These are phyloP conservation scores for Coemansia sp. DNA, from an alignment of 192 early-diverging fungal species.

Conservation along the genomic window DNA sequence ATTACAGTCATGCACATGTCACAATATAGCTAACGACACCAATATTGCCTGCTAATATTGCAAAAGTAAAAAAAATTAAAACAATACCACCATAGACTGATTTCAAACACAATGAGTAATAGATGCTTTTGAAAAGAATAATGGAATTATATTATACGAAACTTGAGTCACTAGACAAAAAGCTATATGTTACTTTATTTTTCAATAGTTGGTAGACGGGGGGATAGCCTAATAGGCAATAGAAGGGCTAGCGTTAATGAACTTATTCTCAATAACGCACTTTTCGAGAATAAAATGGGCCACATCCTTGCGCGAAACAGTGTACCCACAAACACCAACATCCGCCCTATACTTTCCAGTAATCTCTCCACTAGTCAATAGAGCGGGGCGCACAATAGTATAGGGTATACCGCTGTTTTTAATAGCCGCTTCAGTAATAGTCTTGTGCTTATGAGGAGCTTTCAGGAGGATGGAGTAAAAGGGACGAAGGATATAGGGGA, in stretches of 20 bases:
- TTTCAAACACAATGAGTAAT: too few species aligned
- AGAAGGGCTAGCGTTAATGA: slow-evolving; percentile 21
- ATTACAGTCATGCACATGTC: too few species aligned
- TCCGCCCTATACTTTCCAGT: slow-evolving; percentile 35
- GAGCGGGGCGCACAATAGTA: slow-evolving; percentile 47
- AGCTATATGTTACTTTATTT: too few species aligned
- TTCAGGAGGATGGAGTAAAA: slow-evolving; percentile 13
- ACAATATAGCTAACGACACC: too few species aligned
- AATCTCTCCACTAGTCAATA: slow-evolving; percentile 34
- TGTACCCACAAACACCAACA: slow-evolving; percentile 36
- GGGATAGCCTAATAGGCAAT: slow-evolving; percentile 13
- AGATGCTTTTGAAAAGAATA: too few species aligned
- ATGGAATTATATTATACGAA: too few species aligned
- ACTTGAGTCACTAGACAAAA: too few species aligned
- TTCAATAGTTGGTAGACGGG: neutral
- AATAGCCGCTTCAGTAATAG: slow-evolving; percentile 17
- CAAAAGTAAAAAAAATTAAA: slow-evolving; percentile 6
- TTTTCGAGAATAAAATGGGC: slow-evolving; percentile 48
- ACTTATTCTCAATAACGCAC: slow-evolving; percentile 35
- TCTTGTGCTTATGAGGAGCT: slow-evolving; percentile 32
- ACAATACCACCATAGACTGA: too few species aligned
- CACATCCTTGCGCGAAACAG: slow-evolving; percentile 48
- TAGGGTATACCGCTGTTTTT: slow-evolving; percentile 34
- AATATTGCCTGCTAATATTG: neutral
- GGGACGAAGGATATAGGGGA: slow-evolving; percentile 25